Evolutionary conservation across 306 rosid species (phyloP), one percentile per base, ranked within the genome.

Genomic region (Rosa persica): DNA sequence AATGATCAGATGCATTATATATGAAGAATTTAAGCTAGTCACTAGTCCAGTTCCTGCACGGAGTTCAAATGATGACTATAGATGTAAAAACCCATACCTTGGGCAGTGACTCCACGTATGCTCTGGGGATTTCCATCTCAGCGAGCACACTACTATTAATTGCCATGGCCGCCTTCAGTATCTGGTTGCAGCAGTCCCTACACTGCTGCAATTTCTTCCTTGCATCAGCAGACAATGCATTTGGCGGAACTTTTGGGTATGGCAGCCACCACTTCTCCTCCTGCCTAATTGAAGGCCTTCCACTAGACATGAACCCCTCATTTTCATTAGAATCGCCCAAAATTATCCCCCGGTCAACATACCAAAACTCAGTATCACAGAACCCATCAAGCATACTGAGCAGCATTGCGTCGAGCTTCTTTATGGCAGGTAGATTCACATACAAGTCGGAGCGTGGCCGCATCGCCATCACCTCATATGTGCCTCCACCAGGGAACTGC

Each of bases 191-290:
- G 76, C 98, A 94, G 79, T 92, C 97, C 90, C 92, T 85, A 75
- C 98, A 94, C 64, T 94, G 96, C 88, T 92, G 98, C 90, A 94
- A 79, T 86, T 90, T 89, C 82, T 94, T 94, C 88, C 98, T 85
- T 17, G 87, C 83, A 64, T 86, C 93, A 72, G 82, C 90, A 0
- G 89, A 88, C 86, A 94, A 76, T 25, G 97, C 98, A 81, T 80
- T 85, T 2, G 93, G 88, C 0, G 91, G 97, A 76, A 94, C 86
- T 86, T 94, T 94, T 3, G 98, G 98, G 76, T 90, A 89, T 5
- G 98, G 98, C 75, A 94, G 91, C 98, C 98, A 94, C 98, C 98
- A 94, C 80, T 94, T 94, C 82, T 92, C 98, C 78, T 94, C 98
- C 70, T 94, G 98, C 88, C 98, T 82, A 67, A 92, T 86, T 9